phyloP scores from a whole-genome alignment of 805 yeast genomes.

The Yarrowia sp. region DNA sequence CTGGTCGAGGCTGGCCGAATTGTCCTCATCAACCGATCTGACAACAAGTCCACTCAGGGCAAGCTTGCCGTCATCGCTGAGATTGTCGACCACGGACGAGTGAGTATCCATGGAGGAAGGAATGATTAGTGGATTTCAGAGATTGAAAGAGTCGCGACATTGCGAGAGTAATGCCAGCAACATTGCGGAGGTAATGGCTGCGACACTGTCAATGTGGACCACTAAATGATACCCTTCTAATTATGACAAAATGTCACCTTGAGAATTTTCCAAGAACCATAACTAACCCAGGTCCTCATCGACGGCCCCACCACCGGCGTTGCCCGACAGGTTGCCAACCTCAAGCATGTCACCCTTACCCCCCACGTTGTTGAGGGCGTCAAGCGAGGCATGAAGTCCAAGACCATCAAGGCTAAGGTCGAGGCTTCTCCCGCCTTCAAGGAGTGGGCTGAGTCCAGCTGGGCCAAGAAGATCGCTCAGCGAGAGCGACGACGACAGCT shows the following conservation, averaged over 20 bases:
- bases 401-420: slow-evolving; percentile 90
- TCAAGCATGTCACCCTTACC: slow-evolving; percentile 90
- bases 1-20: slow-evolving; percentile 99
- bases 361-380: slow-evolving; percentile 83
- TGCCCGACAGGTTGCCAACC: slow-evolving; percentile 88
- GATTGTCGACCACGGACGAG: slow-evolving; percentile 99
- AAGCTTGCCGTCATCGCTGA: slow-evolving; percentile 97
- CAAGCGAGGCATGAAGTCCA: slow-evolving; percentile 95
- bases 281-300: slow-evolving; percentile 57
- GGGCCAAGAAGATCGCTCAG: slow-evolving; percentile 99
- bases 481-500: slow-evolving; percentile 91
- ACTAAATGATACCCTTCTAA: too few species aligned
- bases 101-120: slow-evolving; percentile 50
- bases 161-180: too few species aligned
- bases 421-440: slow-evolving; percentile 83
- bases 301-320: slow-evolving; percentile 94
- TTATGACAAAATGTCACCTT: too few species aligned
- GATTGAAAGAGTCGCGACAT: too few species aligned
- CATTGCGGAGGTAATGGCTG: too few species aligned
- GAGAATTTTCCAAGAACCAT: neutral
- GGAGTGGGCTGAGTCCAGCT: slow-evolving; percentile 91
- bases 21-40: slow-evolving; percentile 85
- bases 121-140: too few species aligned
- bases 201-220: too few species aligned
- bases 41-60: slow-evolving; percentile 57